Evolutionary conservation across 2,329 filamentous ascomycete species (phyloP).

Genomic region (Ascocoryne sarcoides): DNA sequence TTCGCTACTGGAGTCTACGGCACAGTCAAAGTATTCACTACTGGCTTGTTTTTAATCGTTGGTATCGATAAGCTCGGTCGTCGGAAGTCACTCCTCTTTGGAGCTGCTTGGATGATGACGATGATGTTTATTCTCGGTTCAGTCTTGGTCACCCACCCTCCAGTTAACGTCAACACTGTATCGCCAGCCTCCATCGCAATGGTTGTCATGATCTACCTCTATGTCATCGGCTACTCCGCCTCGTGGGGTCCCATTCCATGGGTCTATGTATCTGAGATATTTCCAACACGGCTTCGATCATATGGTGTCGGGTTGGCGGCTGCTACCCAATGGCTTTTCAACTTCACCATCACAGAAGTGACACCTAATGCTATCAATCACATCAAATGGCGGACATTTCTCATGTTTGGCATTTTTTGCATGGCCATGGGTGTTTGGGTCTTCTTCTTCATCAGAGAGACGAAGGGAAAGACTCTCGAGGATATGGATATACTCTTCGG

Average conservation of each 20-base stretch:
- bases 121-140: conserved; percentile 58
- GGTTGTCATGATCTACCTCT: conserved; percentile 61
- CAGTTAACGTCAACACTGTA: conserved; percentile 39
- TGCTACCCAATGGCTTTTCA: conserved; percentile 54
- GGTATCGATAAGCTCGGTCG: conserved; percentile 57
- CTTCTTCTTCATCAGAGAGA: conserved; percentile 55
- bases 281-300: conserved; percentile 55
- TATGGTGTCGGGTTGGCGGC: conserved; percentile 65
- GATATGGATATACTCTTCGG: conserved; percentile 33
- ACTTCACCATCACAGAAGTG: conserved; percentile 53
- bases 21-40: conserved; percentile 58
- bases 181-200: conserved; percentile 45
- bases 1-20: conserved; percentile 67
- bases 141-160: conserved; percentile 42
- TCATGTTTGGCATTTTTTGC: conserved; percentile 15
- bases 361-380: conserved; percentile 18
- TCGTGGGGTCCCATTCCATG: conserved; percentile 63
- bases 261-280: conserved; percentile 63
- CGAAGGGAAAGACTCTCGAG: conserved; percentile 59
- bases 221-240: conserved; percentile 58
- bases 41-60: conserved; percentile 54
- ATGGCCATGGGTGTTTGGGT: conserved; percentile 3
- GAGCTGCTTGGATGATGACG: conserved; percentile 48
- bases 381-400: conserved; percentile 19
- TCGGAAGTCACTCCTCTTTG: conserved; percentile 41